These are phyloP conservation scores for Papiliotrema fonsecae DNA, from an alignment of 1,284 basidiomycete species.

Conservation along the genomic window DNA sequence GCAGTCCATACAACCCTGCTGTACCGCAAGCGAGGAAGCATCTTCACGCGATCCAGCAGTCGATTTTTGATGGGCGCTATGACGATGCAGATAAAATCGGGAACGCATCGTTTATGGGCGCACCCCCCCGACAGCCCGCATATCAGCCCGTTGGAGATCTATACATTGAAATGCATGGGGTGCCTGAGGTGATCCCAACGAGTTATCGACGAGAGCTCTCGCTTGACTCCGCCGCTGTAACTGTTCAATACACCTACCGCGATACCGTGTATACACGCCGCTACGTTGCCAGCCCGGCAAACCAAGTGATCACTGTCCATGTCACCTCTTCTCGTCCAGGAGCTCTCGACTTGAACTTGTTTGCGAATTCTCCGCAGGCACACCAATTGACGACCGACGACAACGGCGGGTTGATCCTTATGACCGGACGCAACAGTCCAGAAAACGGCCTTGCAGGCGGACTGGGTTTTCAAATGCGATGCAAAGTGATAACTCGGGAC, in stretches of 20 bases:
- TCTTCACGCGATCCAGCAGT: slow-evolving; percentile 1
- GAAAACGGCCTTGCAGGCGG: slow-evolving; percentile 1
- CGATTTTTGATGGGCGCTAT: slow-evolving; percentile 2
- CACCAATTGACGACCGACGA: neutral
- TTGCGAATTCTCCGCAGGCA: neutral
- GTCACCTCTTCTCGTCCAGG: neutral
- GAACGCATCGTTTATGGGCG: neutral
- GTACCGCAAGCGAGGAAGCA: neutral
- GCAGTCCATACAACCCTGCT: slow-evolving; percentile 4
- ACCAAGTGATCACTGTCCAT: neutral
- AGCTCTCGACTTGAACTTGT: neutral
- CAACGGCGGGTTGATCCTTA: neutral
- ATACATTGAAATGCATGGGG: slow-evolving; percentile 1
- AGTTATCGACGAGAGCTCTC: slow-evolving; percentile 1
- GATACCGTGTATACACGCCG: neutral
- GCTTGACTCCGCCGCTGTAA: neutral
- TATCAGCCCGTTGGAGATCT: slow-evolving; percentile 5
- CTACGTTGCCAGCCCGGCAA: neutral
- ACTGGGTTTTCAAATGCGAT: slow-evolving; percentile 1
- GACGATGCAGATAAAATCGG: slow-evolving; percentile 5
- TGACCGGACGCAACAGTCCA: neutral
- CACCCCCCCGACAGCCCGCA: neutral
- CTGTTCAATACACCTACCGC: neutral
- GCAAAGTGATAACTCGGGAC: neutral
- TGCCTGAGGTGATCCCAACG: neutral